Percentiles rank a stretch among this genome's conserved stretches.
These are phyloP conservation scores for Phlebiopsis flavidoalba DNA, from an alignment of 768 basidiomycete genomes.

Conservation along the genomic window DNA sequence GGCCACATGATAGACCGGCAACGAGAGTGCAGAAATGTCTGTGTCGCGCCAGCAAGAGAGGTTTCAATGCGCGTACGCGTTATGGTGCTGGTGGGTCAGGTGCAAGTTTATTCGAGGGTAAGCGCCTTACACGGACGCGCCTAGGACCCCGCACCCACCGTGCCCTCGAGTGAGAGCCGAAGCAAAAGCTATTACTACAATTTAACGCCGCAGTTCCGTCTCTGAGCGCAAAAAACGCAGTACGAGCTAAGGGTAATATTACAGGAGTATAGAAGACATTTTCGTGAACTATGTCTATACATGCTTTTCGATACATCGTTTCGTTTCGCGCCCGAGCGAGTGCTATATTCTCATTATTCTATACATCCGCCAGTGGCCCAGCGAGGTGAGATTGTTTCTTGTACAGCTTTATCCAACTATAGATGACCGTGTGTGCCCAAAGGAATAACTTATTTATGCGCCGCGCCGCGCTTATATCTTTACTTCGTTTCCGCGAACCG, in stretches of 20 bases:
- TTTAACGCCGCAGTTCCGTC: too few species aligned
- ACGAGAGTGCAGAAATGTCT: not conserved
- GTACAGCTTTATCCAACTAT: not conserved
- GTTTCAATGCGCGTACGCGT: not conserved
- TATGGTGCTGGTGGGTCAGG: not conserved
- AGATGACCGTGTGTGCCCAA: not conserved
- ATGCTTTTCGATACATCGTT: not conserved
- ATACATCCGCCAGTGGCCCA: not conserved
- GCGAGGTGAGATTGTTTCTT: not conserved
- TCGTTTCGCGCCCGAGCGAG: not conserved
- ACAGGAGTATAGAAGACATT: not conserved
- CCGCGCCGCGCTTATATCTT: not conserved
- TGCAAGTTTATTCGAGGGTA: not conserved
- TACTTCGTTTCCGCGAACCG: slow-evolving; percentile 25
- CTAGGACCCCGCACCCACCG: too few species aligned
- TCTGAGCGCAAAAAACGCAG: not conserved
- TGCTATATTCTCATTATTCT: not conserved
- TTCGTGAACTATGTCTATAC: not conserved
- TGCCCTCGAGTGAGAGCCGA: too few species aligned
- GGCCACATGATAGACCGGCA: too few species aligned
- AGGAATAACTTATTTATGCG: slow-evolving; percentile 1
- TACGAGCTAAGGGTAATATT: not conserved
- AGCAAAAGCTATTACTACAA: not conserved
- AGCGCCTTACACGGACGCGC: not conserved
- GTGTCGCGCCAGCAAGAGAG: not conserved